Evolutionary conservation across 1,284 basidiomycete genomes (phyloP), one percentile per base, ranked within the genome.

Genomic region (Ustilago sp.): DNA sequence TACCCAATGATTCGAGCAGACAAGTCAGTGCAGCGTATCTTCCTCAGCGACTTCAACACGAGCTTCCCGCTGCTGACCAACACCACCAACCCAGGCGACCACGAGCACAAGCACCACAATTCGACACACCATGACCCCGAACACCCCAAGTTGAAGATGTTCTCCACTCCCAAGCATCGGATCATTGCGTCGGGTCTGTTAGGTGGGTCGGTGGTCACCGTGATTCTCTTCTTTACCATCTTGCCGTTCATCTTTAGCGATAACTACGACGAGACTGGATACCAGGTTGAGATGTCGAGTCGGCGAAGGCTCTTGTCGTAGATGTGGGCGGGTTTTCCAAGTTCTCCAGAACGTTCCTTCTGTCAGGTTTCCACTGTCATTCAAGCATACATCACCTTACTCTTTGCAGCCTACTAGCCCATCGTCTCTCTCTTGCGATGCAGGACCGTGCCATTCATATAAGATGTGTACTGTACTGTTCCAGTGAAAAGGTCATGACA

Each of bases 1-100:
- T 85, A 83, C 50, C 77, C 80, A 4, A 83, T 84, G 83, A 76
- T 79, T 53, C 76, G 80, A 19, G 78, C 81, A 4, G 80, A 77
- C 38, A 54, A 64, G 51, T 80, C 81, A 4, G 47, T 83, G 19
- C 61, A 77, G 13, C 74, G 73, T 48, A 59, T 84, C 41, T 85
- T 85, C 57, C 41, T 64, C 17, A 55, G 69, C 58, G 72, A 77
- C 41, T 79, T 76, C 56, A 74, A 80, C 65, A 68, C 60, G 3
- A 67, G 66, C 48, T 68, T 61, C 35, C 78, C 81, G 8, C 57
- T 54, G 5, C 68, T 80, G 6, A 28, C 59, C 35, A 76, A 71
- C 31, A 43, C 58, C 0, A 72, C 71, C 36, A 80, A 80, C 52
- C 80, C 80, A 8, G 80, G 80, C 38, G 80, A 81, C 17, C 60